Base-by-base conservation (phyloP, 805 yeast genomes). In the Candida broadrunensis region DNA sequence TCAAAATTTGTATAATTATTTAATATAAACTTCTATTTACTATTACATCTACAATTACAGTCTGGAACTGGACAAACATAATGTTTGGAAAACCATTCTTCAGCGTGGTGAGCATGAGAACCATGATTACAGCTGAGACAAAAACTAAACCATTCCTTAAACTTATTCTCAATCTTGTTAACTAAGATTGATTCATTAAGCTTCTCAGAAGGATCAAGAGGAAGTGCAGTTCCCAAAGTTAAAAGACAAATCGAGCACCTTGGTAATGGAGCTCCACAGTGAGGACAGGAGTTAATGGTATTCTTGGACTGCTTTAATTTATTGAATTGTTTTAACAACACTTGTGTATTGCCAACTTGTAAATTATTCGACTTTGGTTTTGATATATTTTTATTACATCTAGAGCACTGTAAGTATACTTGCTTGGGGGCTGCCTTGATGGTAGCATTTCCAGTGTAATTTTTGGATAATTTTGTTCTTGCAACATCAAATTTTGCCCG, bases 51-150 rank as follows among this genome's bases (percentile, higher is more conserved):
- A 55, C 99, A 91, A 31, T 73, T 70, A 55, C 99, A 91, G 33
- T 89, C 95, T 0, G 97, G 97, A 2, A 91, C 96, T 0, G 99
- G 97, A 55, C 99, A 91, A 1, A 86, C 78, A 41, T 77, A 78
- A 53, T 90, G 96, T 58, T 82, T 83, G 19, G 83, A 76, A 59
- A 91, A 91, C 99, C 99, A 91, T 54, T 90, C 95, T 47, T 87
- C 89, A 0, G 97, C 97, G 59, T 91, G 99, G 3, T 85, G 89
- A 0, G 96, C 89, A 64, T 91, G 99, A 78, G 83, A 83, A 1
- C 97, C 96, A 54, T 91, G 99, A 56, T 85, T 88, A 58, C 99
- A 91, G 25, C 83, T 78, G 48, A 91, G 64, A 55, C 99, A 91
- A 63, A 88, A 88, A 50, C 93, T 87, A 50, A 91, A 89, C 96